A percentile compares a stretch with the other conserved stretches of the same genome.
These are phyloP conservation scores for Anisodus tanguticus DNA, from an alignment of 257 asterid genomes.

Conservation along the genomic window DNA sequence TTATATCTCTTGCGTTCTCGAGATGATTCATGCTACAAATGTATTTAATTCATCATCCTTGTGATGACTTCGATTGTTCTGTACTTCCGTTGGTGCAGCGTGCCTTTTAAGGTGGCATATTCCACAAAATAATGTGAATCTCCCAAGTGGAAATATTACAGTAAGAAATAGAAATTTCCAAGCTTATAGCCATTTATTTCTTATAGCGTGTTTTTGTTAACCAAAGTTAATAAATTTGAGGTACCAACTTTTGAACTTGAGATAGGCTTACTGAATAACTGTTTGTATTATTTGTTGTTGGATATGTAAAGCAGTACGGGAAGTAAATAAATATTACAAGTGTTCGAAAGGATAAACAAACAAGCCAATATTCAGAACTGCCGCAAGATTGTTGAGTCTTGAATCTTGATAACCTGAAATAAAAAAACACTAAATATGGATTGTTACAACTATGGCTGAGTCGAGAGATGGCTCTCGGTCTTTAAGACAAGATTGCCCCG, in stretches of 20 bases:
- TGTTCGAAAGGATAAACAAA: too few species aligned
- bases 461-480: too few species aligned
- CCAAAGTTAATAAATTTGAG: slow-evolving; percentile 19
- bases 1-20: neutral
- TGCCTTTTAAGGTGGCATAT: neutral
- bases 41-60: neutral
- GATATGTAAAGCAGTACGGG: too few species aligned
- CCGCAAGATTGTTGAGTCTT: too few species aligned
- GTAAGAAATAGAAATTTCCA: neutral
- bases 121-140: slow-evolving; percentile 25
- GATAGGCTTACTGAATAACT: neutral
- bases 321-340: too few species aligned
- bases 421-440: too few species aligned
- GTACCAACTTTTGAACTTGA: neutral
- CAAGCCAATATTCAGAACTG: too few species aligned
- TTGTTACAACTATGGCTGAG: too few species aligned
- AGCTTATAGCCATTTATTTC: slow-evolving; percentile 26
- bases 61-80: neutral
- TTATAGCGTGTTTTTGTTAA: neutral
- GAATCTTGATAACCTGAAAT: too few species aligned
- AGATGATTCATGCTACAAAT: neutral
- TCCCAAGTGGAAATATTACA: slow-evolving; percentile 10
- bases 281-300: too few species aligned
- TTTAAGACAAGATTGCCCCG: too few species aligned
- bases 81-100: slow-evolving; percentile 9